A percentile compares a stretch with the other conserved stretches of the same genome.
Evolutionary conservation across 2,329 filamentous ascomycete genomes (phyloP).

Genomic region (Zymoseptoria ardabiliae): DNA sequence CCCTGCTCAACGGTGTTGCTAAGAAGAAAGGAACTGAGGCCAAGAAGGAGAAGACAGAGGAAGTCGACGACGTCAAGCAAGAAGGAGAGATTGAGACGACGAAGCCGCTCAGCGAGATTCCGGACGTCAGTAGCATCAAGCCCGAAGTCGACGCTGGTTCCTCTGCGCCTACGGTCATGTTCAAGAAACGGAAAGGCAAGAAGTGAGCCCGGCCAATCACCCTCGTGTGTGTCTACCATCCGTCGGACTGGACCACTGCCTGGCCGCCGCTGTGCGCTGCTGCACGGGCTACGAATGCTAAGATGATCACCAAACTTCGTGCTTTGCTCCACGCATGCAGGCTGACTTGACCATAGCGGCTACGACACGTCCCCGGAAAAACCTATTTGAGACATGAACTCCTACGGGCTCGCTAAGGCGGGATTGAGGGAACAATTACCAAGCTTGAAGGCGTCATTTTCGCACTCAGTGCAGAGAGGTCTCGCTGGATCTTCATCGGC

Average conservation of each 20-base stretch:
- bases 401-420: no score
- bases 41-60: constrained; percentile 24
- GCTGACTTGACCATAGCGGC: neutral
- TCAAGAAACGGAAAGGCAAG: constrained; percentile 66
- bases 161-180: constrained; percentile 52
- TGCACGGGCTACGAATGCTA: neutral
- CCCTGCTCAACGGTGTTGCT: constrained; percentile 39
- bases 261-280: neutral
- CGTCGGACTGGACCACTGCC: neutral
- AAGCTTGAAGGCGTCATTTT: no score
- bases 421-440: no score
- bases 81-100: constrained; percentile 27
- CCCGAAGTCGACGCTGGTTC: constrained; percentile 20
- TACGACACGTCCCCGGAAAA: neutral
- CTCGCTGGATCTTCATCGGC: no score
- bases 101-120: constrained; percentile 20
- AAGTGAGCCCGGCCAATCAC: constrained; percentile 19
- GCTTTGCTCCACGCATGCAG: neutral
- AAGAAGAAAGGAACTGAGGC: constrained; percentile 23
- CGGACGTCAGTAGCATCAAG: constrained; percentile 14
- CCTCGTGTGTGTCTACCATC: no score
- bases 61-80: constrained; percentile 17
- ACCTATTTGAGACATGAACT: no score
- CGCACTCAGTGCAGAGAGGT: no score
- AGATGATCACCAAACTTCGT: neutral